Conservation (phyloP, 768 basidiomycete species). For the Pleurotus tuber-regium region DNA sequence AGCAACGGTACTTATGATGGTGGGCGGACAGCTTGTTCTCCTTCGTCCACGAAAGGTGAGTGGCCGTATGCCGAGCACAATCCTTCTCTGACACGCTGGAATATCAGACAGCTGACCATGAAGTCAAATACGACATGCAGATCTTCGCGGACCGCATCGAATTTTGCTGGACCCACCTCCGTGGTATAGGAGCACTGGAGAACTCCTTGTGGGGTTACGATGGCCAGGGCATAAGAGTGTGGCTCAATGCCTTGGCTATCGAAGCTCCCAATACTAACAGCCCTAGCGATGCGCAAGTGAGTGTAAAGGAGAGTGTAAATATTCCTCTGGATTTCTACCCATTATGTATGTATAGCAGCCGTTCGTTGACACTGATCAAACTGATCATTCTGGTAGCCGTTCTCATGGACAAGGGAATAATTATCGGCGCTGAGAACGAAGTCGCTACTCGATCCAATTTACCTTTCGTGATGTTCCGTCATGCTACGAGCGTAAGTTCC, state of each 20-base stretch:
- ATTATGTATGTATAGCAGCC: slow-evolving; percentile 59
- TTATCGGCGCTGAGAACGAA: slow-evolving; percentile 94
- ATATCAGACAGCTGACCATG: slow-evolving; percentile 70
- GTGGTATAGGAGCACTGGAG: slow-evolving; percentile 89
- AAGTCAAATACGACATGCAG: slow-evolving; percentile 97
- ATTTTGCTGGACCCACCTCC: slow-evolving; percentile 97
- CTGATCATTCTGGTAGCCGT: slow-evolving; percentile 57
- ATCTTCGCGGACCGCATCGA: slow-evolving; percentile 96
- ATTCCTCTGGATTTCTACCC: slow-evolving; percentile 95
- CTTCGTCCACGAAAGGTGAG: slow-evolving; percentile 84
- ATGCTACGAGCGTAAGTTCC: slow-evolving; percentile 80
- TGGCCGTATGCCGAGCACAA: not conserved
- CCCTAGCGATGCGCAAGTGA: slow-evolving; percentile 31
- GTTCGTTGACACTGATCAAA: not conserved
- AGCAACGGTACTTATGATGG: slow-evolving; percentile 94
- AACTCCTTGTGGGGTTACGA: slow-evolving; percentile 99
- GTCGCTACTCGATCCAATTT: slow-evolving; percentile 69
- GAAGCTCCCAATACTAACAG: slow-evolving; percentile 52
- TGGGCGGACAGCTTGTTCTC: slow-evolving; percentile 87
- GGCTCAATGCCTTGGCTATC: slow-evolving; percentile 94
- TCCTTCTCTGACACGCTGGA: not conserved
- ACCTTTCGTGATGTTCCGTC: slow-evolving; percentile 88
- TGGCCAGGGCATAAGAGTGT: slow-evolving; percentile 83
- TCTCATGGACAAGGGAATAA: slow-evolving; percentile 98
- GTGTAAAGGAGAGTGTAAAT: slow-evolving; percentile 90